These are phyloP conservation scores for Erythrophleum fordii DNA, from an alignment of 306 rosid genomes.

Conservation along the genomic window DNA sequence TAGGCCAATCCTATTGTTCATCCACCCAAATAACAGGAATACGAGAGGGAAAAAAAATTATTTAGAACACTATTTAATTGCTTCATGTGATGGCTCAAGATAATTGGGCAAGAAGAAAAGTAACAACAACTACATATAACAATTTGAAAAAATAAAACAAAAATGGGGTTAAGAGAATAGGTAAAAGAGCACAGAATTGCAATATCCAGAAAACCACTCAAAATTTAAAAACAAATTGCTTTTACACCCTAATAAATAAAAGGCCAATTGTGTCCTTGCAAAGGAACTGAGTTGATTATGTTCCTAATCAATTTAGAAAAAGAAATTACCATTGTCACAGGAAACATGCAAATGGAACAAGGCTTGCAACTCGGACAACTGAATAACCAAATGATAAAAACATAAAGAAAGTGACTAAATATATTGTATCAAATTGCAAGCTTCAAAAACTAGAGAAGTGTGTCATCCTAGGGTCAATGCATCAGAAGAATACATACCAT, in stretches of 20 bases:
- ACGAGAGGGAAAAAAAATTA: neutral
- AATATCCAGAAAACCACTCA: slow-evolving; percentile 2
- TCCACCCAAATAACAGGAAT: neutral
- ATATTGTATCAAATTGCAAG: slow-evolving; percentile 1
- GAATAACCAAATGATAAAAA: slow-evolving; percentile 33
- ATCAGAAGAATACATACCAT: slow-evolving; percentile 55
- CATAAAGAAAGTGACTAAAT: slow-evolving; percentile 18
- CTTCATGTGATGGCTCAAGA: neutral
- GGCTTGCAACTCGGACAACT: slow-evolving; percentile 35
- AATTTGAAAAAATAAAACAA: neutral
- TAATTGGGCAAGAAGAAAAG: neutral
- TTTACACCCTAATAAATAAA: slow-evolving; percentile 15
- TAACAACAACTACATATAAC: neutral
- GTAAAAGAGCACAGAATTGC: neutral
- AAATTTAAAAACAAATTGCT: slow-evolving; percentile 2
- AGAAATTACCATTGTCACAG: slow-evolving; percentile 33
- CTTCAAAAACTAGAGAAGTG: neutral
- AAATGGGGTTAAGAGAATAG: neutral
- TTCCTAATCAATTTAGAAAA: slow-evolving; percentile 26
- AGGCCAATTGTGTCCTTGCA: slow-evolving; percentile 28
- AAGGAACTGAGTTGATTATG: slow-evolving; percentile 32
- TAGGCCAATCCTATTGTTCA: neutral
- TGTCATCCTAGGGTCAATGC: neutral
- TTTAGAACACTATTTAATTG: neutral
- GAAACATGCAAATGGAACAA: slow-evolving; percentile 33